Conservation (phyloP, 2,329 filamentous ascomycete genomes). For the Cercospora janseana region DNA sequence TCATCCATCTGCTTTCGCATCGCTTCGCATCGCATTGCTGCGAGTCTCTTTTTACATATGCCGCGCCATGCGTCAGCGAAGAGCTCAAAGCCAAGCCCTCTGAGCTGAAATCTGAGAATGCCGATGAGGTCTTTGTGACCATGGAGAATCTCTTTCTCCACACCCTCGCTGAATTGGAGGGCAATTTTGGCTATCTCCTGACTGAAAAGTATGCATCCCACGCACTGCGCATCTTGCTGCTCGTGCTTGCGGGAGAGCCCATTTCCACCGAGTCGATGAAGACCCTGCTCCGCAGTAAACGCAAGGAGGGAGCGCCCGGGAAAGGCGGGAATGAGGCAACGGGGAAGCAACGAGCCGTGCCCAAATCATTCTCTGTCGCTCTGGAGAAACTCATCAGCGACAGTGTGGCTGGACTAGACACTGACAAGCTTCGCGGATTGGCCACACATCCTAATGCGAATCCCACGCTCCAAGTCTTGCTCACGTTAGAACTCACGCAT, state of each 20-base stretch:
- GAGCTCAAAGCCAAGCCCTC: slow-evolving; percentile 59
- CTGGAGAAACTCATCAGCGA: slow-evolving; percentile 79
- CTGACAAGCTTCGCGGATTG: slow-evolving; percentile 75
- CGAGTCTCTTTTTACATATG: slow-evolving; percentile 84
- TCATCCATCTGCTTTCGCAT: slow-evolving; percentile 86
- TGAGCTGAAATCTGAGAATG: slow-evolving; percentile 42
- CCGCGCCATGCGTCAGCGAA: slow-evolving; percentile 72
- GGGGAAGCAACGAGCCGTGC: slow-evolving; percentile 56
- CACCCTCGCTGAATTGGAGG: slow-evolving; percentile 83
- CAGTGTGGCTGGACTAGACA: slow-evolving; percentile 71
- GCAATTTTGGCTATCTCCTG: slow-evolving; percentile 75
- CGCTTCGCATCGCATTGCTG: slow-evolving; percentile 97
- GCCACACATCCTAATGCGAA: slow-evolving; percentile 89
- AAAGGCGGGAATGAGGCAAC: slow-evolving; percentile 51
- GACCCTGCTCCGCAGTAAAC: slow-evolving; percentile 82
- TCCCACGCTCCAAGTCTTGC: slow-evolving; percentile 83
- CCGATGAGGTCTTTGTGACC: slow-evolving; percentile 55
- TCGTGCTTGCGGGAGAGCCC: slow-evolving; percentile 80
- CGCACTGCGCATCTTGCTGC: slow-evolving; percentile 76
- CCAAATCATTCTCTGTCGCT: slow-evolving; percentile 72
- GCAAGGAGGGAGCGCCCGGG: slow-evolving; percentile 78
- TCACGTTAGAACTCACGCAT: slow-evolving; percentile 79
- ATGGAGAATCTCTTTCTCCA: slow-evolving; percentile 85
- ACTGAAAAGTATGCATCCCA: slow-evolving; percentile 91
- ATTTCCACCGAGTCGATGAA: slow-evolving; percentile 67